phyloP scores from a whole-genome alignment of 352 stramenopile genomes.

The Phytophthora cactorum region DNA sequence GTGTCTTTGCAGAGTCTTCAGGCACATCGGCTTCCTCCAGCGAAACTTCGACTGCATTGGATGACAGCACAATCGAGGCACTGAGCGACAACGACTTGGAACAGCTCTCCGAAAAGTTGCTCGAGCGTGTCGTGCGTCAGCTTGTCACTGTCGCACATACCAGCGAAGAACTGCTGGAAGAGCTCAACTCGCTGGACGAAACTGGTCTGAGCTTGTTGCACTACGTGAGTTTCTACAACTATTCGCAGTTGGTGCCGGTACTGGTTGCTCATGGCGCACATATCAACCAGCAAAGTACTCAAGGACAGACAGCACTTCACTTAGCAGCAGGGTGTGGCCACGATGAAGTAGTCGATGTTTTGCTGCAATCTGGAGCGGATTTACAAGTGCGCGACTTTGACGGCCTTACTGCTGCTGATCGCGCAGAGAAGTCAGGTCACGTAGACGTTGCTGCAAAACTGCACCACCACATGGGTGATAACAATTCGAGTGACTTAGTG shows the following conservation, averaged over 20 bases:
- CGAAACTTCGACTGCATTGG: conserved; percentile 38
- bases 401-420: conserved; percentile 72
- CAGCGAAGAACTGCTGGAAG: conserved; percentile 81
- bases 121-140: conserved; percentile 86
- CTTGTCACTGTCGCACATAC: conserved; percentile 82
- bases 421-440: conserved; percentile 81
- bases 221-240: conserved; percentile 92
- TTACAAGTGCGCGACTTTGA: conserved; percentile 72
- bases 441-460: conserved; percentile 52
- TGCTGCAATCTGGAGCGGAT: conserved; percentile 70
- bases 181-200: conserved; percentile 90
- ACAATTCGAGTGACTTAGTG: conserved; percentile 11
- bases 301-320: conserved; percentile 86
- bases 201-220: conserved; percentile 87
- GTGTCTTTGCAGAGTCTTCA: conserved; percentile 2
- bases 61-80: conserved; percentile 78
- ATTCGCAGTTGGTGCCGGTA: conserved; percentile 76
- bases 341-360: conserved; percentile 62
- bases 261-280: conserved; percentile 83
- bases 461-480: conserved; percentile 45
- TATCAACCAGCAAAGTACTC: conserved; percentile 86
- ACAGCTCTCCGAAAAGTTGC: conserved; percentile 75
- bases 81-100: conserved; percentile 84
- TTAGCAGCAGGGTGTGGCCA: conserved; percentile 83
- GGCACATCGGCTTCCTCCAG: conserved; percentile 13